Evolutionary conservation across 1,284 basidiomycete species (phyloP), one percentile per base, ranked within the genome.

Genomic region (Pterulicium gracile): DNA sequence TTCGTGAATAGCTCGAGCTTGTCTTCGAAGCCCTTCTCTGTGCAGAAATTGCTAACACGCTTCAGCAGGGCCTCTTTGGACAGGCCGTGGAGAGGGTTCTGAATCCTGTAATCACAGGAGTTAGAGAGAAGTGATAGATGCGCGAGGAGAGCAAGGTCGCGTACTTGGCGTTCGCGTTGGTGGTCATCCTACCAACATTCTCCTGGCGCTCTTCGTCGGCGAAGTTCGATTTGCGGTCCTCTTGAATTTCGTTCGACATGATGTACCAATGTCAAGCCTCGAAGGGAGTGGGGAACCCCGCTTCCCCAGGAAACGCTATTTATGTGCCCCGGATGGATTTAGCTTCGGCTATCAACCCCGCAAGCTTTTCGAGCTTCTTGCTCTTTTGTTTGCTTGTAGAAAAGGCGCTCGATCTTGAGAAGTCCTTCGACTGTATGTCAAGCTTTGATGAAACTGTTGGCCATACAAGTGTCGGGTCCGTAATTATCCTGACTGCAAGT

Each of bases 51-150:
- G 24, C 72, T 68, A 20, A 73, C 75, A 51, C 72, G 66, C 10
- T 56, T 51, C 34, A 72, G 49, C 15, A 79, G 65, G 32, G 62
- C 62, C 4, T 62, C 61, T 43, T 62, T 60, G 3, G 73, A 60
- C 27, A 76, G 67, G 22, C 73, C 74, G 47, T 66, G 55, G 5
- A 79, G 56, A 14, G 75, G 76, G 51, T 79, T 79, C 49, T 72
- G 70, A n/a, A 77, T 73, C 48, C 73, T 61, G 23, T 50, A 43
- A 44, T n/a, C 10, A 32, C 17, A 44, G 43, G 14, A 20, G 10
- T 32, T 10, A 10, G 27, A 32, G n/a, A 7, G n/a, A 32, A n/a
- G n/a, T 32, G 27, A 32, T 7, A n/a, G n/a, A 10, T 32, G n/a
- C 10, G n/a, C 7, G 27, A 32, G 27, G n/a, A 32, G 27, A 10